Evolutionary conservation across 805 yeast species (phyloP).

Genomic region (Metschnikowia colocasiae): DNA sequence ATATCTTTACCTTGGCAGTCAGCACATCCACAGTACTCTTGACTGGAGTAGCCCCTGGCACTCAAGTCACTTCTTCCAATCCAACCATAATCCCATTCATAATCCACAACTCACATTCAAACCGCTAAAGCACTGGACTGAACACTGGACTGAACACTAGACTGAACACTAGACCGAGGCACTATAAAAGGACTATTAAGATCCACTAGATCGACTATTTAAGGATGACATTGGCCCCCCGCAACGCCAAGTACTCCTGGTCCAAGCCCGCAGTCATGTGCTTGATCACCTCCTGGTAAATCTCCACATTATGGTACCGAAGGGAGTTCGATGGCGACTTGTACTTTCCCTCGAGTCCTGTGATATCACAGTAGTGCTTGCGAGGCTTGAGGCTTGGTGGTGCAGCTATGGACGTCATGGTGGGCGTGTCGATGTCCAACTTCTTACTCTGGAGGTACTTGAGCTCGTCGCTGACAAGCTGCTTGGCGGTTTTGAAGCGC

Average conservation of each 20-base stretch:
- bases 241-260: constrained; percentile 81
- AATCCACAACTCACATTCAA: too few relatives aligned
- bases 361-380: constrained; percentile 87
- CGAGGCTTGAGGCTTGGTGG: constrained; percentile 84
- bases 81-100: too few relatives aligned
- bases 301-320: constrained; percentile 78
- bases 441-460: constrained; percentile 50
- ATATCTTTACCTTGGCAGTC: too few relatives aligned
- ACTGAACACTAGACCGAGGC: too few relatives aligned
- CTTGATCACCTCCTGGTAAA: constrained; percentile 66
- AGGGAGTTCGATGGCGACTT: constrained; percentile 70
- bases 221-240: constrained; percentile 85
- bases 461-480: constrained; percentile 72
- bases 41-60: too few relatives aligned
- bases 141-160: too few relatives aligned
- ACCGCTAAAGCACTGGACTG: too few relatives aligned
- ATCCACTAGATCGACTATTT: too few relatives aligned
- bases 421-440: constrained; percentile 50
- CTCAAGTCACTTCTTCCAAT: too few relatives aligned
- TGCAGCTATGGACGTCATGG: constrained; percentile 69
- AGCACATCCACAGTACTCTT: too few relatives aligned
- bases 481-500: constrained; percentile 71
- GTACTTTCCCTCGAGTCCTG: constrained; percentile 80
- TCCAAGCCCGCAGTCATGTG: constrained; percentile 87
- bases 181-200: too few relatives aligned